Conservation (phyloP, 106 monocot species). For the Narthecium ossifragum region DNA sequence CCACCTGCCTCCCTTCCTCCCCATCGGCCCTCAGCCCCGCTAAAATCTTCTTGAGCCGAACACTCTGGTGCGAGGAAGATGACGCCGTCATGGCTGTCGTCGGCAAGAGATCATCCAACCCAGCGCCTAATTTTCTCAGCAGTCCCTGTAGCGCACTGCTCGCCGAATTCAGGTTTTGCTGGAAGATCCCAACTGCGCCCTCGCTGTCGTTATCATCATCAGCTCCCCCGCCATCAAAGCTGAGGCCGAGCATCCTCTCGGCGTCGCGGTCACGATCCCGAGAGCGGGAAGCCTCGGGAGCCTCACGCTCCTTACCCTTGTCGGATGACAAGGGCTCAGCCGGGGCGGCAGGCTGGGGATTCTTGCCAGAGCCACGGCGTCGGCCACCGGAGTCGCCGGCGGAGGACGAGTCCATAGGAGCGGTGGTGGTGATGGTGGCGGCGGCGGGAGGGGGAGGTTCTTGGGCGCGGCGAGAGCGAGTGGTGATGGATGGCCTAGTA, state of each 20-base stretch:
- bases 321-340: conserved; percentile 10
- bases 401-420: conserved; percentile 20
- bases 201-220: conserved; percentile 56
- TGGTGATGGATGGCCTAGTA: conserved; percentile 8
- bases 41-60: conserved; percentile 81
- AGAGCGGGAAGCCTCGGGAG: conserved; percentile 29
- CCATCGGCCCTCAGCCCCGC: conserved; percentile 76
- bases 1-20: conserved; percentile 86
- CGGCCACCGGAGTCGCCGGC: conserved; percentile 12
- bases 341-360: conserved; percentile 16
- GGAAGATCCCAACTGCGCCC: conserved; percentile 38
- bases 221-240: conserved; percentile 36
- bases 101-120: conserved; percentile 86
- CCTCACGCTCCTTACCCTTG: conserved; percentile 84
- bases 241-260: conserved; percentile 49
- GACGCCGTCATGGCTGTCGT: conserved; percentile 46
- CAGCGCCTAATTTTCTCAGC: conserved; percentile 85
- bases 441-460: conserved; percentile 1
- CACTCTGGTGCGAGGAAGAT: conserved; percentile 45
- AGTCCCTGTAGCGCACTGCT: conserved; percentile 90
- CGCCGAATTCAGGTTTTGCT: conserved; percentile 71
- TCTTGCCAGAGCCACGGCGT: conserved; percentile 22
- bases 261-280: conserved; percentile 45
- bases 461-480: conserved; percentile 11
- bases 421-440: conserved; percentile 13